phyloP scores from a whole-genome alignment of 345 rosid genomes.

The Citrus trifoliata region DNA sequence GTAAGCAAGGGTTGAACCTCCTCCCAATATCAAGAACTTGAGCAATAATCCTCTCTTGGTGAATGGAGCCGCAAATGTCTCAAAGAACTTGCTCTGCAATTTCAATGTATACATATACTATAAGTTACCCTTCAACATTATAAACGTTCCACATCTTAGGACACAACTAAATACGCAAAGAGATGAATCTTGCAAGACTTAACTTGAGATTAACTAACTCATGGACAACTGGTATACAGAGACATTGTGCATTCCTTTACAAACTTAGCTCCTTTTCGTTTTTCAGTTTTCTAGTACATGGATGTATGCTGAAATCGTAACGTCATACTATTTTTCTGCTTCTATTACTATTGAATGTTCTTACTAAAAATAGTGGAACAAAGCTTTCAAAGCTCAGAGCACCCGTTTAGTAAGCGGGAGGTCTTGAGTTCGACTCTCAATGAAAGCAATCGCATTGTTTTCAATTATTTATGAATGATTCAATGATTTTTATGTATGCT shows the following conservation, averaged over 20 bases:
- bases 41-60: conserved; percentile 93
- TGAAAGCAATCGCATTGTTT: conserved; percentile 42
- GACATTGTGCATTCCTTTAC: too few relatives aligned
- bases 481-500: too few relatives aligned
- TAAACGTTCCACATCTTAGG: not conserved
- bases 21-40: conserved; percentile 87
- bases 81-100: conserved; percentile 95
- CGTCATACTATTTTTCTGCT: too few relatives aligned
- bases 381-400: conserved; percentile 94
- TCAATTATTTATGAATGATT: too few relatives aligned
- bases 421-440: conserved; percentile 97
- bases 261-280: too few relatives aligned
- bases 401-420: conserved; percentile 96
- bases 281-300: too few relatives aligned
- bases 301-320: too few relatives aligned
- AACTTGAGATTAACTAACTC: too few relatives aligned
- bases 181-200: not conserved
- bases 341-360: too few relatives aligned
- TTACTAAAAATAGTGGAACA: too few relatives aligned
- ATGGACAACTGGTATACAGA: too few relatives aligned
- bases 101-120: conserved; percentile 6
- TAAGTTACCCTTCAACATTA: not conserved
- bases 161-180: not conserved
- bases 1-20: conserved; percentile 72
- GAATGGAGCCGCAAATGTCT: conserved; percentile 89